Base-by-base conservation (phyloP, 768 basidiomycete genomes). In the Trichaptum fuscoviolaceum region DNA sequence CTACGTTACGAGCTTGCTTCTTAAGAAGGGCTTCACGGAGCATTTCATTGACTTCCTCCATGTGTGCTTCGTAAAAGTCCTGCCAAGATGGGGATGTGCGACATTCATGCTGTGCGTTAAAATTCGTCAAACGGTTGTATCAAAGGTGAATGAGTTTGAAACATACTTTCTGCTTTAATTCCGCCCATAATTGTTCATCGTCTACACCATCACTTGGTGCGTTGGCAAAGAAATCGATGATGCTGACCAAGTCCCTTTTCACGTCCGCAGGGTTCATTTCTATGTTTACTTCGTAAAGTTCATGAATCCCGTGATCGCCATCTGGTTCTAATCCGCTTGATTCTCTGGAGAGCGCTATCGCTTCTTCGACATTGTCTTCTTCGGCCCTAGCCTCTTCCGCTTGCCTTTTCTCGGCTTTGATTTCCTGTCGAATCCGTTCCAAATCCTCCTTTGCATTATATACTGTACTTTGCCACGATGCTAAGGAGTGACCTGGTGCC, bases 401-500 rank as follows among this genome's bases (percentile, higher is more conserved):
- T 71, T 87, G 87, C 64, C 86, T 78, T 65, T 75, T 78, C 18
- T 80, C 80, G 65, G 87, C 84, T n/a, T 77, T 78, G 23, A 83
- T 82, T 63, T 77, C 80, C 73, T 85, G 85, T 64, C 82, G 78
- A 64, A 82, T 73, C 6, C 74, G 70, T n/a, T 85, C 86, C 12
- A 89, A 67, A 57, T 79, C 75, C 10, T 77, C 71, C 25, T 74
- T 75, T 64, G 73, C 72, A 63, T 67, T 67, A 34, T 69, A 58
- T 23, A 86, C 63, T 61, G 81, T 79, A n/a, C 70, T 72, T 35
- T 64, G 69, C 88, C 88, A 91, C 17, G 87, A 88, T 8, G 35
- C 71, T 6, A 70, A 15, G 1, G 79, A 70, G 72, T 91, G 90
- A 69, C 87, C 83, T 27, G 87, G 84, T 78, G 91, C 79, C 90